These are phyloP conservation scores for Lyophyllum atratum DNA, from an alignment of 768 basidiomycete genomes.

Conservation along the genomic window DNA sequence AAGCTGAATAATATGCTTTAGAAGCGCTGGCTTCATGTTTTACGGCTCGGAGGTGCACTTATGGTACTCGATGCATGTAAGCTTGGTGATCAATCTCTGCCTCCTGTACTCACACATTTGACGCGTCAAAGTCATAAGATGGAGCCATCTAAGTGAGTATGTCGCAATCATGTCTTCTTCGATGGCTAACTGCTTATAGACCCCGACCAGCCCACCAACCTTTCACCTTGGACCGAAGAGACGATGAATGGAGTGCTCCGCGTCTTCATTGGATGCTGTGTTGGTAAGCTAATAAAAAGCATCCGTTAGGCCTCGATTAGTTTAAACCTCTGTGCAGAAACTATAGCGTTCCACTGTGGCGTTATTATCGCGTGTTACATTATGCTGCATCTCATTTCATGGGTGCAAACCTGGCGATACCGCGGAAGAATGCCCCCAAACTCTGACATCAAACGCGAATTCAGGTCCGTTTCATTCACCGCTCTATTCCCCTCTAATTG, in stretches of 20 bases:
- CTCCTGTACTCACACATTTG: conserved; percentile 1
- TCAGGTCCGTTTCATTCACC: conserved; percentile 43
- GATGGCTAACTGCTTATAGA: conserved; percentile 28
- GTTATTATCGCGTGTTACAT: conserved; percentile 59
- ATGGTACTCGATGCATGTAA: conserved; percentile 73
- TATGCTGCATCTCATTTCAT: conserved; percentile 45
- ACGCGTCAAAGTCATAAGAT: conserved; percentile 63
- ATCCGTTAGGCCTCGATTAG: background rate
- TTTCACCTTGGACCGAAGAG: conserved; percentile 55
- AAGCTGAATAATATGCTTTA: conserved; percentile 21
- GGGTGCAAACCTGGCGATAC: conserved; percentile 29
- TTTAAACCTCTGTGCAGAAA: conserved; percentile 49
- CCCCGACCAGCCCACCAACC: conserved; percentile 34
- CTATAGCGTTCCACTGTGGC: conserved; percentile 71
- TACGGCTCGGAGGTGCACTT: conserved; percentile 58
- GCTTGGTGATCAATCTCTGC: conserved; percentile 30
- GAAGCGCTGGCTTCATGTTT: conserved; percentile 62
- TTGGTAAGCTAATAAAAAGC: conserved; percentile 42
- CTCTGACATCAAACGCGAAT: conserved; percentile 63
- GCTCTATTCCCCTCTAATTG: background rate
- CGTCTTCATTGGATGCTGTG: conserved; percentile 64
- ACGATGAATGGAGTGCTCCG: conserved; percentile 52
- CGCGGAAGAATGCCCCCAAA: conserved; percentile 8
- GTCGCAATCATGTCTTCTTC: background rate
- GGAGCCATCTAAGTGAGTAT: conserved; percentile 67